Evolutionary conservation across 2,329 filamentous ascomycete species (phyloP), one percentile per base, ranked within the genome.

Genomic region (Pyrenochaeta sp.): DNA sequence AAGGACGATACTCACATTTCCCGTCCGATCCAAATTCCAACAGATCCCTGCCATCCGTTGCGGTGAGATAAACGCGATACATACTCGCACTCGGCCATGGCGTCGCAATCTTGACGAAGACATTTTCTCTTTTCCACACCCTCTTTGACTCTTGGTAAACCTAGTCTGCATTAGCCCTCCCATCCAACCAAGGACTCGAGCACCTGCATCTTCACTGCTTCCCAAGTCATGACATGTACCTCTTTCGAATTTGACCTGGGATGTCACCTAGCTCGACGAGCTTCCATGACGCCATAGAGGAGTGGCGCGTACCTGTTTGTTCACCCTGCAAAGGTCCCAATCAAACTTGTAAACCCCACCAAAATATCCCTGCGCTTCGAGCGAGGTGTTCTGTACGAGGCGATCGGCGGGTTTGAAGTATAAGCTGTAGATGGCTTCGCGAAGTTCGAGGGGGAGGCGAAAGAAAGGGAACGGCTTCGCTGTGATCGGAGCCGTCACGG

Each of bases 51-150:
- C 46, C 54, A 22, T 59, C 53, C 6, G 51, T 59, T 10, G 61
- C 59, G 51, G 62, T 43, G 1, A 61, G 24, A 44, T 55, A 64
- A 37, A 56, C 47, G 2, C 56, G 44, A 44, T 65, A 70, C 65
- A 60, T 72, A 75, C 72, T 72, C 34, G 74, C 73, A 58, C 79
- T 77, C 15, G 76, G 72, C 79, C 80, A 83, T 45, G 84, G 81
- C 27, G 81, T 83, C 43, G 79, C 77, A 52, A 84, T 74, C 42
- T 77, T 72, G 5, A 82, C 74, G 66, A 85, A 85, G 24, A 77
- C 68, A 59, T 84, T 84, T 40, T 82, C 75, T n/a, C 79, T 67
- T 53, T 77, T 77, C 73, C 84, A 85, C 46, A 85, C 72, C 39
- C 74, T 77, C 49, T 76, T 76, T 2, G 82, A 75, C 65, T 86